Percentiles rank a stretch among this genome's conserved stretches.
These are phyloP conservation scores for Xylariaceae sp. DNA, from an alignment of 2,329 filamentous ascomycete genomes.

Conservation along the genomic window DNA sequence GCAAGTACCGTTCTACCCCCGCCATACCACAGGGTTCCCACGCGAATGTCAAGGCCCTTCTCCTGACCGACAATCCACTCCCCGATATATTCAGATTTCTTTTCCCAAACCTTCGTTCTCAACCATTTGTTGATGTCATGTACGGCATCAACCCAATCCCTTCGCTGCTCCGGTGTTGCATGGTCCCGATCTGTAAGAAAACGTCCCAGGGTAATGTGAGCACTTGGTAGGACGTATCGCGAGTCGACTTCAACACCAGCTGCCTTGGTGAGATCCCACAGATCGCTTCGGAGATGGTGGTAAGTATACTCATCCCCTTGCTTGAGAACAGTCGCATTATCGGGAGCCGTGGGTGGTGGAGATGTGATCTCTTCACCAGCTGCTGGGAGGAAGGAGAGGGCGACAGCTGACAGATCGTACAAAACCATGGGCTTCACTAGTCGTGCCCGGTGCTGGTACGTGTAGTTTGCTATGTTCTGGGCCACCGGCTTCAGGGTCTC, in stretches of 20 bases:
- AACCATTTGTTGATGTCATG: constrained; percentile 75
- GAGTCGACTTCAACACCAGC: constrained; percentile 67
- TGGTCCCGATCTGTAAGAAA: constrained; percentile 68
- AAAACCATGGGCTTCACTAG: constrained; percentile 79
- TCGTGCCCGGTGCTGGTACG: constrained; percentile 61
- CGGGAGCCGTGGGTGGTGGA: constrained; percentile 37
- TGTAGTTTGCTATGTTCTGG: constrained; percentile 58
- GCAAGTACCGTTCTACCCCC: constrained; percentile 65
- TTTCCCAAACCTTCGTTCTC: constrained; percentile 63
- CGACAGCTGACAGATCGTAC: constrained; percentile 79
- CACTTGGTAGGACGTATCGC: constrained; percentile 82
- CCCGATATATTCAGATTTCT: constrained; percentile 44
- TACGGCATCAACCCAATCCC: constrained; percentile 62
- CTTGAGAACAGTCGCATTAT: constrained; percentile 33
- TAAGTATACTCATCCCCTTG: constrained; percentile 71
- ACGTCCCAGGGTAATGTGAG: constrained; percentile 80
- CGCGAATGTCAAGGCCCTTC: constrained; percentile 69
- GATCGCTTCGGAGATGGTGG: constrained; percentile 79
- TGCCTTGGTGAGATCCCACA: constrained; percentile 57
- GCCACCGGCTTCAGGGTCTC: constrained; percentile 51
- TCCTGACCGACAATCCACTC: constrained; percentile 90
- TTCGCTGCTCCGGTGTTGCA: constrained; percentile 52
- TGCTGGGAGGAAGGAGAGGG: constrained; percentile 80
- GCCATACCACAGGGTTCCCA: constrained; percentile 81
- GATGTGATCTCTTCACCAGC: constrained; percentile 51